Evolutionary conservation across 169 alveolate genomes (phyloP).

Genomic region (Amoebophrya sp.): DNA sequence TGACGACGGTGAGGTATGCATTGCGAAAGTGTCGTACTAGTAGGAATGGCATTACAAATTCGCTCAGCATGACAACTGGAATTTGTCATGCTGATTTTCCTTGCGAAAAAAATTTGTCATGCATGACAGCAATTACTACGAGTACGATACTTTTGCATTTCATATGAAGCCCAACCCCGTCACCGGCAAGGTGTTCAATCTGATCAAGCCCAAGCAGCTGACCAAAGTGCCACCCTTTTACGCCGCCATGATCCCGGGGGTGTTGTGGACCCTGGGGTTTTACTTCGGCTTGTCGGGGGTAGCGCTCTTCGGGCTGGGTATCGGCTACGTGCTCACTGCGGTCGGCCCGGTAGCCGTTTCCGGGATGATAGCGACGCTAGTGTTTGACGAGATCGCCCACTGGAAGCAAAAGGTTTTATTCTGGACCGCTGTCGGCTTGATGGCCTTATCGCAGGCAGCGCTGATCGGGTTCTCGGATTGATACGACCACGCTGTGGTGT

Average conservation of each 20-base stretch:
- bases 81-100: too few relatives aligned
- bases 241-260: not conserved
- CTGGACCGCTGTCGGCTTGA: not conserved
- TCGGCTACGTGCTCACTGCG: not conserved
- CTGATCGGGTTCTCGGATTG: not conserved
- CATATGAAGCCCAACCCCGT: not conserved
- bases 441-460: not conserved
- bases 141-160: too few relatives aligned
- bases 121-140: too few relatives aligned
- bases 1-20: too few relatives aligned
- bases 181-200: not conserved
- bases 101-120: too few relatives aligned
- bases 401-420: not conserved
- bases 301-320: not conserved
- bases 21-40: too few relatives aligned
- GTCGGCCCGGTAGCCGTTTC: not conserved
- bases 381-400: not conserved
- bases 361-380: not conserved
- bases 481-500: too few relatives aligned
- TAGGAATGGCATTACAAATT: too few relatives aligned
- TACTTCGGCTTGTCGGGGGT: not conserved
- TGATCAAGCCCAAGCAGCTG: not conserved
- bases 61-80: too few relatives aligned
- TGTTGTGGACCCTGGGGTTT: not conserved
- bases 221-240: not conserved